These are phyloP conservation scores for Arthrobotrys iridis DNA, from an alignment of 2,329 filamentous ascomycete species.

Conservation along the genomic window DNA sequence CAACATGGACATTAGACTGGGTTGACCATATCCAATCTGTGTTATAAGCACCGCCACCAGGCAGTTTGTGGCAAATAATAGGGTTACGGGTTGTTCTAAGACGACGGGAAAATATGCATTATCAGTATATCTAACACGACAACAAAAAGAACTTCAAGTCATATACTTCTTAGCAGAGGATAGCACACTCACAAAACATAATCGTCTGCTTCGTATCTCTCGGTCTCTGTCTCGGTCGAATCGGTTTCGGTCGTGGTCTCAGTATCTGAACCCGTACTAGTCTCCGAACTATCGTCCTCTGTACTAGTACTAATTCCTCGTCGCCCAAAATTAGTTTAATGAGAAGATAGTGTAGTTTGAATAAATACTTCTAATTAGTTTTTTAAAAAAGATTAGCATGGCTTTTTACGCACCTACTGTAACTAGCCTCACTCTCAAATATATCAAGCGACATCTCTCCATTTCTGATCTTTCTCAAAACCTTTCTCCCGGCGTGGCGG, in stretches of 20 bases:
- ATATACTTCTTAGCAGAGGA: no score
- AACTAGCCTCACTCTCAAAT: slow-evolving; percentile 12
- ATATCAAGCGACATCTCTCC: slow-evolving; percentile 16
- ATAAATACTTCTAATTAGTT: not conserved
- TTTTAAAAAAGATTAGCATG: not conserved
- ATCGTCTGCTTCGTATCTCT: slow-evolving; percentile 1
- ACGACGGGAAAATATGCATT: not conserved
- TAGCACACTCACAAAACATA: slow-evolving; percentile 15
- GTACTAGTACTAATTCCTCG: not conserved
- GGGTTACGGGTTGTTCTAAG: slow-evolving; percentile 7
- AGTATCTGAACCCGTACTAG: slow-evolving; percentile 7
- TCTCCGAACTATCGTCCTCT: slow-evolving; percentile 11
- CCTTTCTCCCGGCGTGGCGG: not conserved
- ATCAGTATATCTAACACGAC: no score
- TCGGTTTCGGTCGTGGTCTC: slow-evolving; percentile 9
- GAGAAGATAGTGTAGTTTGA: not conserved
- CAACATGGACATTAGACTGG: slow-evolving; percentile 30
- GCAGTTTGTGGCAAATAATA: slow-evolving; percentile 22
- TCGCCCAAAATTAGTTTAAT: not conserved
- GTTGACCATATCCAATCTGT: slow-evolving; percentile 40
- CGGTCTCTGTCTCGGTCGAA: slow-evolving; percentile 1
- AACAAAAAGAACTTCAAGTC: no score
- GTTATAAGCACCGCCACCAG: slow-evolving; percentile 12
- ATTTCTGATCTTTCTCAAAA: slow-evolving; percentile 5
- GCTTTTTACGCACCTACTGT: not conserved